Base-by-base conservation (phyloP, 176 grass and related monocot species). In the Ampelocalamus luodianensis region DNA sequence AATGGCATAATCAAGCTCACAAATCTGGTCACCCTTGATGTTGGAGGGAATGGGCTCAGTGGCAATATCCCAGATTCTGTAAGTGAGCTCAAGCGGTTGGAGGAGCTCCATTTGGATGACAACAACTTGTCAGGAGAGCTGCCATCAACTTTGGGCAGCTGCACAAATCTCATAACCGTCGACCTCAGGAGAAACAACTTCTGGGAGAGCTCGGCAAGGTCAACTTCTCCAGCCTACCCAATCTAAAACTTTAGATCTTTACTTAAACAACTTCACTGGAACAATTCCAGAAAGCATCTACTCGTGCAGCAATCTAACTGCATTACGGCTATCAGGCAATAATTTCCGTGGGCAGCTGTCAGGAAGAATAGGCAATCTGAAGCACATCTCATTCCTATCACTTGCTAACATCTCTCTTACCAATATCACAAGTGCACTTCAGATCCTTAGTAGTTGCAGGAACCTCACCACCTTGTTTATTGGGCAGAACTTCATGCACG, bases 251-350 rank as follows among this genome's bases (percentile, higher is more conserved):
- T 13, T 89, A 76, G 90, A 92, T 18, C 27, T 92, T 40, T 0
- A 0, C 4, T 0, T 12, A 0, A 92, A 89, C n/a, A 8, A 53
- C 1, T 89, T 92, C 46, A 83, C 0, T 0, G 79, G 87, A 20
- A 61, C 4, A 50, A 5, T 92, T 78, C 90, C 87, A 22, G 78
- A 86, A 11, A 92, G 73, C 26, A 79, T 92, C 2, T 92, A 92
- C 68, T 83, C 72, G 0, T 92, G 83, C 29, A 79, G 0, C 13
- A 83, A 77, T 10, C 1, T 92, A 1, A 87, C 4, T 13, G 58
- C 83, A 1, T 16, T 89, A 0, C 15, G 83, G 0, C 5, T 92
- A 1, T 63, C 87, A 0, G 0, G 0, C 0, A 89, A 92, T 4
- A 8, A 70, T 0, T 65, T 89, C 0, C 3, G 50, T 0, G 90